Base-by-base conservation (phyloP, 805 yeast genomes). In the Spathaspora girioi region DNA sequence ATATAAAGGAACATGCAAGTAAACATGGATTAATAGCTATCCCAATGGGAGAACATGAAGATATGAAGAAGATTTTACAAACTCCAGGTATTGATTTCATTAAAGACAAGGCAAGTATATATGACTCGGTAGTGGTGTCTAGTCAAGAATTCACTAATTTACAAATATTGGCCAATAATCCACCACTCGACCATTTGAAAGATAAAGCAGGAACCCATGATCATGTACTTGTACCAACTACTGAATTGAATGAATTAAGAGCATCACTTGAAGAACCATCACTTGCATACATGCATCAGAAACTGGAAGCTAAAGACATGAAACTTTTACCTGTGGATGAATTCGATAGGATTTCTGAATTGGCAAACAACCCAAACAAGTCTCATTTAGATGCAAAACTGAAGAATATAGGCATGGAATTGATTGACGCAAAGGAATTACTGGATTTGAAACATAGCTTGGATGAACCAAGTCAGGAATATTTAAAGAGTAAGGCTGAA, bases 351-450 rank as follows among this genome's bases (percentile, higher is more conserved):
- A 54, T 73, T 38, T 63, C 23, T 45, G 61, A 15, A 59, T 55
- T 43, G 57, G 60, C 0, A 46, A 68, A 66, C 15, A 68, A 64
- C 45, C 77, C 77, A 4, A 58, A 59, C 17, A 63, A 64, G 50
- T 62, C 59, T 1, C 69, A 70, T 50, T 54, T 73, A 17, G 64
- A 68, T 1, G 38, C 56, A 2, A 71, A 69, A 51, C 75, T 77
- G 11, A 66, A 67, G 51, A 65, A 66, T 53, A 49, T 23, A 56
- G 35, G 67, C 64, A 23, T 40, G 49, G 15, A 18, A 29, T 10
- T 51, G n/a, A 38, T 51, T 42, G 20, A 12, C n/a, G 49, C 27
- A n/a, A 17, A 31, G 3, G 51, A 48, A 38, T 35, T 44, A 15
- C 12, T 11, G 2, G 23, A 23, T 18, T 45, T 51, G 44, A 35